phyloP scores from a whole-genome alignment of 208 protist genomes.

The Vickermania spadyakhi region DNA sequence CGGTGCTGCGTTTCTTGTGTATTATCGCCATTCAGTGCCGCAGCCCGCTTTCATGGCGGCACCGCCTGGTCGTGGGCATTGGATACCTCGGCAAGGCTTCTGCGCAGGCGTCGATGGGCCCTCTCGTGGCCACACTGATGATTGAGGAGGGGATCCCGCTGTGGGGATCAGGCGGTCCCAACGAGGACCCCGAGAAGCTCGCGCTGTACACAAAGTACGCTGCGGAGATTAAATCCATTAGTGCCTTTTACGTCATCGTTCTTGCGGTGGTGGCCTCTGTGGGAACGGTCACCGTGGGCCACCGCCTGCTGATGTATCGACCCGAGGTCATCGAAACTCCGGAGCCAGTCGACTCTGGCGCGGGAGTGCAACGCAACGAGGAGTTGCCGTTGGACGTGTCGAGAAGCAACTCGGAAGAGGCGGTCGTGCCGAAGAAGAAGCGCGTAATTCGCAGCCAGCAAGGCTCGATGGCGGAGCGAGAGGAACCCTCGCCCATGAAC shows the following conservation, averaged over 20 bases:
- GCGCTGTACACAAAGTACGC: conserved; percentile 26
- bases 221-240: conserved; percentile 61
- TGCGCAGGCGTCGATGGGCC: conserved; percentile 63
- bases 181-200: conserved; percentile 12
- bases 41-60: conserved; percentile 29
- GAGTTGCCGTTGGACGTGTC: too few relatives aligned
- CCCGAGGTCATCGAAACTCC: too few relatives aligned
- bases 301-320: conserved; percentile 26
- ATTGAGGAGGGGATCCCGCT: conserved; percentile 25
- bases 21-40: conserved; percentile 46
- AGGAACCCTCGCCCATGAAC: too few relatives aligned
- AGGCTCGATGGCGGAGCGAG: too few relatives aligned
- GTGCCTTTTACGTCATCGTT: conserved; percentile 74
- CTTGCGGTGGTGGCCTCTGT: conserved; percentile 60
- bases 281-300: conserved; percentile 42
- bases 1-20: conserved; percentile 34
- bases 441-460: too few relatives aligned
- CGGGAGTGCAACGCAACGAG: too few relatives aligned
- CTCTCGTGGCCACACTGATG: conserved; percentile 50
- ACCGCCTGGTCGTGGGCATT: conserved; percentile 57
- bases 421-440: too few relatives aligned
- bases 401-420: too few relatives aligned
- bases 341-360: too few relatives aligned
- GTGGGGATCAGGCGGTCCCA: conserved; percentile 5
- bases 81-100: conserved; percentile 69